Evolutionary conservation across 768 basidiomycete genomes (phyloP), one percentile per base, ranked within the genome.

Genomic region (Lyophyllum semitale): DNA sequence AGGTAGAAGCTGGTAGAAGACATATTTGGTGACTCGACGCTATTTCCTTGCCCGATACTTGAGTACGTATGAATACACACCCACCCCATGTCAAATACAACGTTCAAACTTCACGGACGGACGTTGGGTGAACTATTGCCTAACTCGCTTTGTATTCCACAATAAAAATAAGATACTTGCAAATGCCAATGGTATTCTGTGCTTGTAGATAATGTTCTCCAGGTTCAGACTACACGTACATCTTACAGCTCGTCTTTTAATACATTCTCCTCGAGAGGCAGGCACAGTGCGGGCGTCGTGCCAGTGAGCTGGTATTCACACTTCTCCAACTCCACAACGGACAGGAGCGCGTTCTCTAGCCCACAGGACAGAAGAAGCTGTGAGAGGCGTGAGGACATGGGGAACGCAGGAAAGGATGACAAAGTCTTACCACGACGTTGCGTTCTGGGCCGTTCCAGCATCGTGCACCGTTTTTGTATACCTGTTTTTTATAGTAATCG

Each of bases 361-460:
- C 94, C 97, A 62, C 97, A 99, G 2, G 84, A 76, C 50, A 97
- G 72, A 44, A 91, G 73, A 26, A 99, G 81, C 91, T 95, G 57
- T 4, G 54, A 42, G 44, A 23, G 48, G 48, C 44, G 54, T 58
- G 8, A 65, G 58, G 26, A 43, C 3, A 45, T 22, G 35, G 33
- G 46, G 18, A 32, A 8, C n/a, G 11, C 13, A 35, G 41, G 43
- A 18, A 23, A 27, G 27, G 50, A n/a, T 56, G 17, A 5, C 43
- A 7, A 33, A 27, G 17, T 71, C 81, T 47, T 69, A 92, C 93
- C 67, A 84, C 79, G 29, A 93, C 89, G 57, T 83, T 93, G 27
- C 96, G 84, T 59, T 91, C 82, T 3, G 97, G 97, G 1, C 97
- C 96, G 64, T 97, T 97, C 96, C 95, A 97, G 76, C 96, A 98